Evolutionary conservation across 805 yeast genomes (phyloP), one percentile per base, ranked within the genome.

Genomic region (Hanseniaspora valbyensis): DNA sequence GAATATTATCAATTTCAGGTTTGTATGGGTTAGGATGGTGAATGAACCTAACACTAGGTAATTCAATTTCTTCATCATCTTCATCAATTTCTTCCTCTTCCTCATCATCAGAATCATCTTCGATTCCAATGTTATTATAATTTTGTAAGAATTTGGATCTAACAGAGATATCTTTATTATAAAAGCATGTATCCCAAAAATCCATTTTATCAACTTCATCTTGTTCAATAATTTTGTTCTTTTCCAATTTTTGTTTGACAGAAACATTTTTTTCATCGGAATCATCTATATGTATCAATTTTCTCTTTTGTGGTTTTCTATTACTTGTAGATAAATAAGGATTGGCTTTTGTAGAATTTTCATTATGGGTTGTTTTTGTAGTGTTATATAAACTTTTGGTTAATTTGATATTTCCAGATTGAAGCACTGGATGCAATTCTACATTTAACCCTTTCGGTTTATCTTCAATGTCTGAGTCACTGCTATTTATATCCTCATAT

Each of bases 141-240:
- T 57, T 57, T 25, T 64, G 69, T 33, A 66, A 66, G 44, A 69
- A 67, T 12, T 67, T 63, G 0, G 66, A 67, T 4, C 63, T 58
- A n/a, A 70, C 52, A 36, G 67, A 58, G 1, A 61, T 61, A 55
- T 75, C 72, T 37, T 60, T 60, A 2, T 64, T 63, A 2, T 83
- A 56, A 43, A 77, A 75, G 2, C 77, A 77, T 49, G 65, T 61
- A 65, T 90, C 96, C 96, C 96, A 90, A 95, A 96, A 87, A 63
- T 88, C 96, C 1, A 80, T 64, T 2, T 52, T 54, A 0, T 67
- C 67, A 48, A 72, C 83, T 8, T 67, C 61, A 18, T 76, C 74
- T 58, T 86, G 95, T 3, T 80, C 81, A 0, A 72, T 52, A 1
- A 59, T 57, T 16, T 67, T 61, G 55, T 82, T 78, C 0, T 6